These are phyloP conservation scores for Pseudogymnoascus pannorum DNA, from an alignment of 2,329 filamentous ascomycete species.

Conservation along the genomic window DNA sequence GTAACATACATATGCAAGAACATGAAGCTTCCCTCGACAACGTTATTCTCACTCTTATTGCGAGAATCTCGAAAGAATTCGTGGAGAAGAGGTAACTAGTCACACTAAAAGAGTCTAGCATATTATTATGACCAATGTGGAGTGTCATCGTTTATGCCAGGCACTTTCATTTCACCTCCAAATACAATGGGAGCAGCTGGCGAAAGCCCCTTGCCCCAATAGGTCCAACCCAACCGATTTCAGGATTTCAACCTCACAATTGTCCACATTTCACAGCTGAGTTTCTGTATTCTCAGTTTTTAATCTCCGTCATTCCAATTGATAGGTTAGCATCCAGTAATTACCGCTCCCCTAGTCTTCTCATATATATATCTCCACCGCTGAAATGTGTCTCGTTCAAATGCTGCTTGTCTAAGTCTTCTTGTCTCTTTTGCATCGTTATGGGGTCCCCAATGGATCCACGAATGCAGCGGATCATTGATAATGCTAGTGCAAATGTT, in stretches of 20 bases:
- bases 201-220: neutral
- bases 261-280: neutral
- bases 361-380: neutral
- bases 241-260: neutral
- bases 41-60: neutral
- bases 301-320: neutral
- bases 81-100: neutral
- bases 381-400: neutral
- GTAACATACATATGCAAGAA: neutral
- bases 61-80: neutral
- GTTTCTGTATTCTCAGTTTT: neutral
- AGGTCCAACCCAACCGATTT: neutral
- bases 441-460: slow-evolving; percentile 23
- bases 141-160: neutral
- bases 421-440: neutral
- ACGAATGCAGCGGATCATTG: slow-evolving; percentile 20
- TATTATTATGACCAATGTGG: neutral
- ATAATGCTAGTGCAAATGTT: slow-evolving; percentile 14
- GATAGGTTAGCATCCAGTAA: neutral
- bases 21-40: neutral
- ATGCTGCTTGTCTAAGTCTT: neutral
- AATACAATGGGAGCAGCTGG: neutral
- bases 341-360: neutral
- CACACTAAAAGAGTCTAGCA: neutral
- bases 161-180: neutral